These are phyloP conservation scores for Lyophyllum atratum DNA, from an alignment of 768 basidiomycete genomes.

Conservation along the genomic window DNA sequence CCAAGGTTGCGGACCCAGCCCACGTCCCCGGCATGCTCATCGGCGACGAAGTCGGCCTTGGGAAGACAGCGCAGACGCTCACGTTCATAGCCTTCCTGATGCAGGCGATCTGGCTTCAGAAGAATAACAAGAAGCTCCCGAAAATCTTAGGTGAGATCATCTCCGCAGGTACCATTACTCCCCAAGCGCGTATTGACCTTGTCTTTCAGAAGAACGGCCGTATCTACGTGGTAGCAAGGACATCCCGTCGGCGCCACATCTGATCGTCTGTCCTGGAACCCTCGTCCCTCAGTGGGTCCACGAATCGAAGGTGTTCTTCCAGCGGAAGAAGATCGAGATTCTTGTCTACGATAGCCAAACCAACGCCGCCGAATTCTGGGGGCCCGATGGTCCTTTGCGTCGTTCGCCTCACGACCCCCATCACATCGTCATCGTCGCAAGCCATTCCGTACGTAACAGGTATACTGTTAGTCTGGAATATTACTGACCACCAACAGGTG, in stretches of 20 bases:
- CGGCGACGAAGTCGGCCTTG: constrained; percentile 32
- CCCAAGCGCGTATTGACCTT: neutral
- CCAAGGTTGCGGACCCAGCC: neutral
- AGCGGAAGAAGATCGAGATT: constrained; percentile 21
- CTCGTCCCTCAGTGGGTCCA: constrained; percentile 22
- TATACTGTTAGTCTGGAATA: neutral
- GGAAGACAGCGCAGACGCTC: constrained; percentile 28
- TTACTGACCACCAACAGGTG: constrained; percentile 13
- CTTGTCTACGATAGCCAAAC: constrained; percentile 21
- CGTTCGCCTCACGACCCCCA: constrained; percentile 11
- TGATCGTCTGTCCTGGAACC: constrained; percentile 21
- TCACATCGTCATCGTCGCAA: constrained; percentile 21
- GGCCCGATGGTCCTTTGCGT: constrained; percentile 6
- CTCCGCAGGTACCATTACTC: neutral
- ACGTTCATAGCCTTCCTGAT: constrained; percentile 21
- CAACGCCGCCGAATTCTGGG: constrained; percentile 21
- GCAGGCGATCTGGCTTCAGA: constrained; percentile 4
- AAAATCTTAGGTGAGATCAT: constrained; percentile 4
- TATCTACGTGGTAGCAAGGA: neutral
- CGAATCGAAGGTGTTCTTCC: constrained; percentile 17
- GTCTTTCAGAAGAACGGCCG: neutral
- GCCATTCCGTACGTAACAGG: constrained; percentile 25
- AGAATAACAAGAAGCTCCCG: neutral
- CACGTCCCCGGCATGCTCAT: constrained; percentile 19
- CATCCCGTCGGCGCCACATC: constrained; percentile 14